Evolutionary conservation across 345 rosid genomes (phyloP).

Genomic region (Eucalyptus pauciflora): DNA sequence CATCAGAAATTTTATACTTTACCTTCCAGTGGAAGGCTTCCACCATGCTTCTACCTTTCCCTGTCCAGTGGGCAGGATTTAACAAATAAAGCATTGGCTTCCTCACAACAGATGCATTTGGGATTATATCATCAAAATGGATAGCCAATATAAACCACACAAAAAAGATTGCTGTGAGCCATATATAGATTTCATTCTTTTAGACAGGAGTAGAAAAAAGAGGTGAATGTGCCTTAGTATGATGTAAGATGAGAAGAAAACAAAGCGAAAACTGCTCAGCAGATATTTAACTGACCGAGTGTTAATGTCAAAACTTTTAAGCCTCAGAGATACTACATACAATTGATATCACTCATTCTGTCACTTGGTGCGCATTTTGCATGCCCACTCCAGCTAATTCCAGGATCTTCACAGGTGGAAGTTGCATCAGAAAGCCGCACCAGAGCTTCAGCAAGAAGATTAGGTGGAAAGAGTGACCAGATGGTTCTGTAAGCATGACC

Average conservation of each 20-base stretch:
- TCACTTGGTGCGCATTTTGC: conserved; percentile 40
- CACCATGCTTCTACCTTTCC: conserved; percentile 68
- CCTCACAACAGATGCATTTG: conserved; percentile 75
- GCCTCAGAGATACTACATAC: conserved; percentile 18
- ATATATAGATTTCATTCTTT: conserved; percentile 71
- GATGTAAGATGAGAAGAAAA: neutral
- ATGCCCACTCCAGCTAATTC: conserved; percentile 75
- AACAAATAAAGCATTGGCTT: conserved; percentile 68
- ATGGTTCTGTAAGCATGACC: conserved; percentile 15
- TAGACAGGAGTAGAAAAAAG: conserved; percentile 1
- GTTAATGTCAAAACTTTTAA: neutral
- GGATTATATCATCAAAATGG: conserved; percentile 77
- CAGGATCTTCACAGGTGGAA: conserved; percentile 51
- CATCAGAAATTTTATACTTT: neutral
- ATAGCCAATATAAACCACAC: conserved; percentile 69
- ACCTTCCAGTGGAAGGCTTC: conserved; percentile 27
- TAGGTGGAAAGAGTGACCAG: conserved; percentile 93
- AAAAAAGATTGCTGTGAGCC: conserved; percentile 53
- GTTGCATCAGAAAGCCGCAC: conserved; percentile 54
- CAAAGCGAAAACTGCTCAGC: neutral
- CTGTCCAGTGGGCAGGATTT: conserved; percentile 78
- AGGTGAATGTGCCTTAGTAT: neutral
- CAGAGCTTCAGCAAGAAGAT: conserved; percentile 63
- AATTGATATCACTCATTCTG: conserved; percentile 57
- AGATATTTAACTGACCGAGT: neutral